Percentiles rank a stretch among this genome's conserved stretches.
Conservation (phyloP, 2,329 filamentous ascomycete genomes). For the Fonsecaea monophora region DNA sequence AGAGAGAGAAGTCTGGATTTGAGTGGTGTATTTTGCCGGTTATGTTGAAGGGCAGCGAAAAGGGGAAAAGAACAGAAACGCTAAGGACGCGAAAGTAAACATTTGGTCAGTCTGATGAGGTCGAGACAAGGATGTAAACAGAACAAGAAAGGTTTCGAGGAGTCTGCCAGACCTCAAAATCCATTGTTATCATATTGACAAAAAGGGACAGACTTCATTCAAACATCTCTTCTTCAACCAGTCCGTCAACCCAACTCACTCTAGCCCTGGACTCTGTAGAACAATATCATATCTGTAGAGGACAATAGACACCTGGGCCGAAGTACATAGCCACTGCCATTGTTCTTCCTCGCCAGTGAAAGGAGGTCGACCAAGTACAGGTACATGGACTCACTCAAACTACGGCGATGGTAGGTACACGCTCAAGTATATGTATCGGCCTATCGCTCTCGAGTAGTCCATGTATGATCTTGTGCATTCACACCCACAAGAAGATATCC, state of each 20-base stretch:
- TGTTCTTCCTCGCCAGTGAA: neutral
- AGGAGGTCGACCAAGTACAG: constrained; percentile 2
- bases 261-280: neutral
- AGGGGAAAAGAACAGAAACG: neutral
- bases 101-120: neutral
- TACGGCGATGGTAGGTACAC: too few relatives aligned
- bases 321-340: neutral
- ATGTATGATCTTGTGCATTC: constrained; percentile 24
- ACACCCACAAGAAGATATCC: constrained; percentile 30
- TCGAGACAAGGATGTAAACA: neutral
- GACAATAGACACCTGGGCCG: neutral
- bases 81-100: neutral
- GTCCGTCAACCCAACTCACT: neutral
- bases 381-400: too few relatives aligned
- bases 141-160: neutral
- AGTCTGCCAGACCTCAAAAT: neutral
- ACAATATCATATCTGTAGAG: neutral
- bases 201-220: neutral
- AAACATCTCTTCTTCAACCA: neutral
- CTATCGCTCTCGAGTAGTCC: too few relatives aligned
- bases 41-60: neutral
- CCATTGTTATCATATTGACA: neutral
- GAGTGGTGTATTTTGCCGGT: neutral
- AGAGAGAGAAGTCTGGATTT: neutral
- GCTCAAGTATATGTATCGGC: too few relatives aligned